Evolutionary conservation across 139 green algal species (phyloP).

Genomic region (Pleodorina starrii): DNA sequence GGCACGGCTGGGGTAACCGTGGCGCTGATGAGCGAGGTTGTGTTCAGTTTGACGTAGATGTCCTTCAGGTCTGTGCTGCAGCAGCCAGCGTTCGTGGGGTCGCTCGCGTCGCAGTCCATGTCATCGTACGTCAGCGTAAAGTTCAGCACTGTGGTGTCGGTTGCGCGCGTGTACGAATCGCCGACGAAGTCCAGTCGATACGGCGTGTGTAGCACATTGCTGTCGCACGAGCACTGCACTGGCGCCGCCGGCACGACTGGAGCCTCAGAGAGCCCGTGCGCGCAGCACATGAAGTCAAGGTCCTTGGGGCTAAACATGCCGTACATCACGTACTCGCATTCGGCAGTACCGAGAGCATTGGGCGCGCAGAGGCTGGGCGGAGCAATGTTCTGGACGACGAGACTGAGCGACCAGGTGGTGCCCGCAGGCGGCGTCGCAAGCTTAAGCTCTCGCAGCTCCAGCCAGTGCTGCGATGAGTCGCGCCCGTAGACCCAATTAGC

Average conservation of each 20-base stretch:
- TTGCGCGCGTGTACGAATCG: background rate
- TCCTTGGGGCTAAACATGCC: slow-evolving; percentile 47
- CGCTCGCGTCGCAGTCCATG: slow-evolving; percentile 36
- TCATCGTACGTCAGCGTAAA: slow-evolving; percentile 41
- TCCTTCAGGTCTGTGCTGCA: slow-evolving; percentile 58
- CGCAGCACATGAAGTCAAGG: slow-evolving; percentile 60
- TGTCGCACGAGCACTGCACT: slow-evolving; percentile 45
- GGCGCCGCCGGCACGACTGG: background rate
- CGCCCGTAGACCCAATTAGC: background rate
- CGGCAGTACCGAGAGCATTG: slow-evolving; percentile 46
- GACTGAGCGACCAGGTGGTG: background rate
- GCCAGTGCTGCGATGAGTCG: slow-evolving; percentile 11
- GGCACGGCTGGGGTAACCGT: background rate
- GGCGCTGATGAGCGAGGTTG: background rate
- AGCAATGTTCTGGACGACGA: background rate
- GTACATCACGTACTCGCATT: slow-evolving; percentile 63
- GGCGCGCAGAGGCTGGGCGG: slow-evolving; percentile 42
- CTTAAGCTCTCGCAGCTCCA: slow-evolving; percentile 18
- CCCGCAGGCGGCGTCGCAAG: background rate
- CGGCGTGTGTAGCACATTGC: slow-evolving; percentile 51
- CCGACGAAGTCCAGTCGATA: slow-evolving; percentile 46
- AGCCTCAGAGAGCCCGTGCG: slow-evolving; percentile 50
- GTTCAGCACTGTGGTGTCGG: background rate
- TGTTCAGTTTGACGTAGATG: slow-evolving; percentile 46
- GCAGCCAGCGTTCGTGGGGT: slow-evolving; percentile 50